Conservation (phyloP, 352 stramenopile genomes). For the Nothophytophthora sp. region DNA sequence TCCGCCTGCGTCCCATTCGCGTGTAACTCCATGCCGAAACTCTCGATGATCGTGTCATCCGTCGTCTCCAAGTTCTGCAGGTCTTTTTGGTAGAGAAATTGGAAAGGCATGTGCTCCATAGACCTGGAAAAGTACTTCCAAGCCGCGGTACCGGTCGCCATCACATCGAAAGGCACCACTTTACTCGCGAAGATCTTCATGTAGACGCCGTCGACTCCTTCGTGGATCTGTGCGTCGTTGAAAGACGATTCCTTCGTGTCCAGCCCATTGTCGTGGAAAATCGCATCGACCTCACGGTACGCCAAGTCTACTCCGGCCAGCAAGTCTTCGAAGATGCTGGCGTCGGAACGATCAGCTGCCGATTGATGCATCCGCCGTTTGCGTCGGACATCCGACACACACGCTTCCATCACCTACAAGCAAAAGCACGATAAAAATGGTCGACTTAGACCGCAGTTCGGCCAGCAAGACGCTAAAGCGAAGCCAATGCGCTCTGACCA, state of each 20-base stretch:
- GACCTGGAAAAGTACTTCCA: conserved; percentile 52
- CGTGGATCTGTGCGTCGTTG: conserved; percentile 41
- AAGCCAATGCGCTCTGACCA: no score
- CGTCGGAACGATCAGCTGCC: conserved; percentile 26
- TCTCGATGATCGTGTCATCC: conserved; percentile 64
- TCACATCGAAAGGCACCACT: conserved; percentile 45
- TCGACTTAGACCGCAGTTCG: no score
- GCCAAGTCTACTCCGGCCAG: conserved; percentile 35
- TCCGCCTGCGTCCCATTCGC: conserved; percentile 49
- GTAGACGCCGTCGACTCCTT: conserved; percentile 32
- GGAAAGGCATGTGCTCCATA: conserved; percentile 44
- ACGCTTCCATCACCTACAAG: conserved; percentile 30
- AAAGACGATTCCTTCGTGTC: conserved; percentile 31
- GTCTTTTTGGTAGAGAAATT: conserved; percentile 42
- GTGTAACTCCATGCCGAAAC: conserved; percentile 51
- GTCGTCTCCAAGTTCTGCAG: conserved; percentile 31
- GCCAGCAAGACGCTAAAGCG: no score
- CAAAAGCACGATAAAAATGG: conserved; percentile 1
- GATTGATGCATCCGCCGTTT: conserved; percentile 32
- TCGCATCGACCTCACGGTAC: conserved; percentile 38
- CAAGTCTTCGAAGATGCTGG: conserved; percentile 36
- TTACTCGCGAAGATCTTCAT: conserved; percentile 60
- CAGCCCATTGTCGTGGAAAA: conserved; percentile 41
- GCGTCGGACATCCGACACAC: conserved; percentile 12
- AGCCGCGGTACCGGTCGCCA: conserved; percentile 32